These are phyloP conservation scores for Penicillium herquei DNA, from an alignment of 495 filamentous ascomycete genomes.

Conservation along the genomic window DNA sequence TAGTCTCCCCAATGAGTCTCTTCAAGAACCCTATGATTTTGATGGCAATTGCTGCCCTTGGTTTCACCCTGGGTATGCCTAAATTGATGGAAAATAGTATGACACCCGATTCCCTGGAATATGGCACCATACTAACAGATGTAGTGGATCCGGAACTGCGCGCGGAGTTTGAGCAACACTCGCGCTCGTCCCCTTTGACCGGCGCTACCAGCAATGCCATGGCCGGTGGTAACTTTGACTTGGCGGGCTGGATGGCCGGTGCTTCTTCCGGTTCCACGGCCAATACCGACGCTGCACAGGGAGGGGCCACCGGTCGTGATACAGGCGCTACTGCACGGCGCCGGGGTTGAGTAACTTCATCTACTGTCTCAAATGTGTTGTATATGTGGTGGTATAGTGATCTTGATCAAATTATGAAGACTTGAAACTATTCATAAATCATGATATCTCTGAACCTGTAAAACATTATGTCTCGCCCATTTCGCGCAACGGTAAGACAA, in stretches of 20 bases:
- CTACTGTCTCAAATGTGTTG: not conserved
- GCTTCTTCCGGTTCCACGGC: conserved; percentile 28
- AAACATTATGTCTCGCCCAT: no score
- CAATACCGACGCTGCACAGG: conserved; percentile 24
- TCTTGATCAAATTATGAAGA: no score
- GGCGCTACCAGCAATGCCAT: conserved; percentile 39
- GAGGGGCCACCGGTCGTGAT: conserved; percentile 37
- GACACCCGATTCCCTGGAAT: conserved; percentile 22
- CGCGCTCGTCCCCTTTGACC: conserved; percentile 68
- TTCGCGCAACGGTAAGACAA: no score
- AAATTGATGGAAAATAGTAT: conserved; percentile 93
- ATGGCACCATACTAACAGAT: not conserved
- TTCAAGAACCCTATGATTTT: conserved; percentile 95
- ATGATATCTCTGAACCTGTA: no score
- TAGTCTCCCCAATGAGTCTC: conserved; percentile 63
- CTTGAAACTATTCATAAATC: no score
- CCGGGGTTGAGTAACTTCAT: conserved; percentile 24
- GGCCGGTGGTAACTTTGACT: conserved; percentile 63
- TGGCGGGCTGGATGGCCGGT: conserved; percentile 78
- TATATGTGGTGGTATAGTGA: no score
- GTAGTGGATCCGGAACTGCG: conserved; percentile 93
- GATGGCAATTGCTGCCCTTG: conserved; percentile 77
- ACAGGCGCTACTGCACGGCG: conserved; percentile 31
- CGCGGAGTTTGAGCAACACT: conserved; percentile 87
- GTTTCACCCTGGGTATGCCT: conserved; percentile 82